Percentiles rank a stretch among this genome's conserved stretches.
phyloP scores from a whole-genome alignment of 73 alveolate genomes.

The Symbiodinium natans region DNA sequence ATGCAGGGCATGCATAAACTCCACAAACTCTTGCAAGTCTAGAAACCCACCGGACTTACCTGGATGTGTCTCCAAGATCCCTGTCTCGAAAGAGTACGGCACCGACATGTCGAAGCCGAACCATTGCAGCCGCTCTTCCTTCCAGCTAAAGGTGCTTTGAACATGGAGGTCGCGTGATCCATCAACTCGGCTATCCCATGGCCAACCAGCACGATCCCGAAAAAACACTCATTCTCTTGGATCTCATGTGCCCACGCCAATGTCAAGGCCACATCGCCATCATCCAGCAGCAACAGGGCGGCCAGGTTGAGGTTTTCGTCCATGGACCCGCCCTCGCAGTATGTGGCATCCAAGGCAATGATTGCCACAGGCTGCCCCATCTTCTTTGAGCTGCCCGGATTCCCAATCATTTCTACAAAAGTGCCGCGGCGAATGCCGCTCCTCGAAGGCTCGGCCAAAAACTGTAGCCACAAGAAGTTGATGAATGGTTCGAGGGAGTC shows the following conservation, averaged over 20 bases:
- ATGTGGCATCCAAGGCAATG: slow-evolving; percentile 62
- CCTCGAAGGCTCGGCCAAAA: not conserved
- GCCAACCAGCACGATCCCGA: not conserved
- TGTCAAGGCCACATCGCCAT: slow-evolving; percentile 11
- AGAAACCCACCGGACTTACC: not conserved
- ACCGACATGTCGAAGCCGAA: slow-evolving; percentile 52
- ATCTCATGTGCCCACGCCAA: slow-evolving; percentile 35
- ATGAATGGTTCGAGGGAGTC: not conserved
- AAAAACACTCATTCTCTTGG: slow-evolving; percentile 34
- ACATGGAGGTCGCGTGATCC: not conserved
- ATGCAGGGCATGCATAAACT: slow-evolving; percentile 1
- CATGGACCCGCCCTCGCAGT: not conserved
- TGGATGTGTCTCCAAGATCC: not conserved
- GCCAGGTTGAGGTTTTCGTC: slow-evolving; percentile 63
- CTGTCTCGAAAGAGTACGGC: not conserved
- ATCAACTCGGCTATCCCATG: not conserved
- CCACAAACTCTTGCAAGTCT: not conserved
- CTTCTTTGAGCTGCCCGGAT: not conserved
- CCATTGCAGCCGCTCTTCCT: not conserved
- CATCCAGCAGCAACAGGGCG: slow-evolving; percentile 33
- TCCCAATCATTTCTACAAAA: slow-evolving; percentile 6
- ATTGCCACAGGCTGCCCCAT: not conserved
- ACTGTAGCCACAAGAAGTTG: slow-evolving; percentile 34
- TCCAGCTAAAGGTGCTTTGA: not conserved
- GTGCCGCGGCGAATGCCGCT: slow-evolving; percentile 5